Conservation (phyloP, 116 monocot genomes). For the Posidonia oceanica region DNA sequence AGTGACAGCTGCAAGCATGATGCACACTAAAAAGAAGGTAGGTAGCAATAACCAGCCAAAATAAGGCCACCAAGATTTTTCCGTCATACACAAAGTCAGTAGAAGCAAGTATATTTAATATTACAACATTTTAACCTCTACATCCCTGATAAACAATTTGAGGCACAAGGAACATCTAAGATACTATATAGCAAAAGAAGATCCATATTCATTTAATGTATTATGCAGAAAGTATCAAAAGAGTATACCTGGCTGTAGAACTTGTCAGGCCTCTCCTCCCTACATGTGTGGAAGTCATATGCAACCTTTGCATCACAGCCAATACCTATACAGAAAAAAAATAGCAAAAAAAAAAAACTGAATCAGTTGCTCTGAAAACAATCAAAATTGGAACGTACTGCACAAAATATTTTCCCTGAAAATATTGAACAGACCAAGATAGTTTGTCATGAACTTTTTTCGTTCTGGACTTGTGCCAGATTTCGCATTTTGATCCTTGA, state of each 20-base stretch:
- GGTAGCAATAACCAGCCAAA: too few relatives aligned
- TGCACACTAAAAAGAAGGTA: too few relatives aligned
- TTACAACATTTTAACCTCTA: too few relatives aligned
- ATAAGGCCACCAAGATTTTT: too few relatives aligned
- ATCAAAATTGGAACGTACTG: neutral
- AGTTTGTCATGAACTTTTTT: constrained; percentile 72
- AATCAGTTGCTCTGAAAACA: neutral
- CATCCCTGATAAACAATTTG: too few relatives aligned
- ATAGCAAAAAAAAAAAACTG: neutral
- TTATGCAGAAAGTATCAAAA: too few relatives aligned
- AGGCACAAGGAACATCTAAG: too few relatives aligned
- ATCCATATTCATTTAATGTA: too few relatives aligned
- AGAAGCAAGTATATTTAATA: too few relatives aligned
- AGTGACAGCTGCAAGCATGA: too few relatives aligned
- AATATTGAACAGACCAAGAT: constrained; percentile 39
- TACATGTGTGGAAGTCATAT: constrained; percentile 70
- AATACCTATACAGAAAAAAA: constrained; percentile 35
- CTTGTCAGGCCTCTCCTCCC: constrained; percentile 75
- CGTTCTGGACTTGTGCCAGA: constrained; percentile 17
- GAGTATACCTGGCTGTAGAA: constrained; percentile 64
- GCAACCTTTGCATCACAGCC: constrained; percentile 97
- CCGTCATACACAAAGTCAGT: too few relatives aligned
- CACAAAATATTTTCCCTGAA: neutral
- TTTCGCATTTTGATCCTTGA: constrained; percentile 32
- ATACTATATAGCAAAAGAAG: too few relatives aligned